Percentiles rank a stretch among this genome's conserved stretches.
phyloP scores from a whole-genome alignment of 768 basidiomycete genomes.

The Lactarius akahatsu region DNA sequence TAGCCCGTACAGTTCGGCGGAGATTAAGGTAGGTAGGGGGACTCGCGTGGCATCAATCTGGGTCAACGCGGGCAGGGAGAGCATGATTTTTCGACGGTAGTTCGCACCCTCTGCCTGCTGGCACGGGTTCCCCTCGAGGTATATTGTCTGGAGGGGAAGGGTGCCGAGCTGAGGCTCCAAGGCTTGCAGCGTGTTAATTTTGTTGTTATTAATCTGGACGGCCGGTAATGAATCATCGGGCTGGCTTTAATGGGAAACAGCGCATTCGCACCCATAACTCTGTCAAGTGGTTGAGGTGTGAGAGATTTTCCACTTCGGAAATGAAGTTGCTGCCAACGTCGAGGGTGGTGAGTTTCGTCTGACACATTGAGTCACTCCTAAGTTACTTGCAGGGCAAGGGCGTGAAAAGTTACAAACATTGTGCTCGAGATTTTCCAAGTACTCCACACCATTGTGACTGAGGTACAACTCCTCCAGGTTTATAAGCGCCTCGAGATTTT shows the following conservation, averaged over 20 bases:
- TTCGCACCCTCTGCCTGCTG: constrained; percentile 71
- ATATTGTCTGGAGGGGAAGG: constrained; percentile 76
- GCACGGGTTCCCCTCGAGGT: constrained; percentile 94
- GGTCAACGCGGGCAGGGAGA: constrained; percentile 82
- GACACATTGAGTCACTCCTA: neutral
- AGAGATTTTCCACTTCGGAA: constrained; percentile 72
- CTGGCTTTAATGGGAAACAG: neutral
- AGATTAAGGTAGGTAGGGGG: constrained; percentile 30
- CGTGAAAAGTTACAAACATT: constrained; percentile 53
- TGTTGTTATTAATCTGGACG: constrained; percentile 80
- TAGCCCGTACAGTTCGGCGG: constrained; percentile 9
- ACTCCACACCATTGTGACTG: constrained; percentile 87
- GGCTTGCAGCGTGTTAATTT: constrained; percentile 66
- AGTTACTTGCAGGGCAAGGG: neutral
- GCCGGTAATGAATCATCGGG: constrained; percentile 4
- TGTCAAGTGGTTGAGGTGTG: constrained; percentile 73
- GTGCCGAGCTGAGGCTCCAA: constrained; percentile 66
- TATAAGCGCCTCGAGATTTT: constrained; percentile 70
- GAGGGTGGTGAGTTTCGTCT: constrained; percentile 74
- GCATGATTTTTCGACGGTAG: constrained; percentile 87
- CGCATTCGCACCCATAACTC: constrained; percentile 82
- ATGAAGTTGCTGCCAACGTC: constrained; percentile 90
- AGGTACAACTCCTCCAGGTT: constrained; percentile 88
- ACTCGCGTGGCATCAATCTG: constrained; percentile 96
- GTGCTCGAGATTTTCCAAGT: constrained; percentile 79